Evolutionary conservation across 768 basidiomycete species (phyloP).

Genomic region (Tulasnella calospora): DNA sequence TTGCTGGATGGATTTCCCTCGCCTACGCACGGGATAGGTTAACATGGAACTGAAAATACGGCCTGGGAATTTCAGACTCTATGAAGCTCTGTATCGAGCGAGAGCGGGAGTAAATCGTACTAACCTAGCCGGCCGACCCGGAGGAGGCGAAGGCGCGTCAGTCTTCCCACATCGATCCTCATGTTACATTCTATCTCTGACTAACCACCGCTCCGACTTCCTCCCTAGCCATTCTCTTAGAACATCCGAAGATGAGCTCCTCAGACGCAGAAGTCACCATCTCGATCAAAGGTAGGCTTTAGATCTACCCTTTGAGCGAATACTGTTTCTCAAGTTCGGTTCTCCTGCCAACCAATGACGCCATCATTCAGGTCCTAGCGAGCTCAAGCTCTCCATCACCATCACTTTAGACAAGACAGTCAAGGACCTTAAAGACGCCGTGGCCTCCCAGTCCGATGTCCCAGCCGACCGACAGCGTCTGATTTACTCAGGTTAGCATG

Average conservation of each 20-base stretch:
- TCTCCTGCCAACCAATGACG: not conserved
- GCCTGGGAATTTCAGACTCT: too few relatives aligned
- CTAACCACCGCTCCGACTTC: not conserved
- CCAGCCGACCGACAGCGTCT: slow-evolving; percentile 81
- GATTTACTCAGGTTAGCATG: slow-evolving; percentile 77
- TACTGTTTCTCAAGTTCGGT: not conserved
- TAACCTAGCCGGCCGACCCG: too few relatives aligned
- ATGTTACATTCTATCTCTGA: not conserved
- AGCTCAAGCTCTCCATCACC: slow-evolving; percentile 85
- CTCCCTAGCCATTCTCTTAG: not conserved
- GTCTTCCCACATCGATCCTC: not conserved
- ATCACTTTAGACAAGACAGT: slow-evolving; percentile 82
- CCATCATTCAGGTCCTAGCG: slow-evolving; percentile 56
- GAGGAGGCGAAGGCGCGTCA: not conserved
- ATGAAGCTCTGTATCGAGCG: too few relatives aligned
- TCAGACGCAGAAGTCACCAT: slow-evolving; percentile 25
- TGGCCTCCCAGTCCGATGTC: slow-evolving; percentile 81
- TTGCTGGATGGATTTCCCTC: too few relatives aligned
- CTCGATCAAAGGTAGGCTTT: slow-evolving; percentile 34
- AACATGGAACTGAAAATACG: too few relatives aligned
- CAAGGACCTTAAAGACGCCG: slow-evolving; percentile 81
- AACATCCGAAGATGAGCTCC: not conserved
- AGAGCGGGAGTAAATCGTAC: too few relatives aligned
- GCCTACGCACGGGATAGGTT: too few relatives aligned
- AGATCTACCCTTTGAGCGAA: not conserved